Evolutionary conservation across 306 rosid species (phyloP), one percentile per base, ranked within the genome.

Genomic region (Albizia julibrissin): DNA sequence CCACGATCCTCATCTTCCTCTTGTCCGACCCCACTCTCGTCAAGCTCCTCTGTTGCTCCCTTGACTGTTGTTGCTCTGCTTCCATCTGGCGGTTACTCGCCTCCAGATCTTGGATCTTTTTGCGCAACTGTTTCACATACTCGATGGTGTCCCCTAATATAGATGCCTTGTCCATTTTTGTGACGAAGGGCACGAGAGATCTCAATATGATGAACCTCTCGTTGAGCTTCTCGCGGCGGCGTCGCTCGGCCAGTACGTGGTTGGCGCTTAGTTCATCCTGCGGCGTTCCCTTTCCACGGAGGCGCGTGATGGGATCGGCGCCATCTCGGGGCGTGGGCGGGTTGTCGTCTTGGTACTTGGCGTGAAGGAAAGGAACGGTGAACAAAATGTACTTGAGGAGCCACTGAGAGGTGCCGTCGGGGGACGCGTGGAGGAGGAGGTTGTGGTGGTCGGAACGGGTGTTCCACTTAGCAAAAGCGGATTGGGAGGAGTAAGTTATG

Each of bases 111-210:
- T 93, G 92, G 34, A 95, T 87, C 83, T 89, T 92, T 61, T 91
- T 85, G 0, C 92, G 87, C 2, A 95, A 74, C 64, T 93, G 98
- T 71, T 95, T 92, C 42, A 95, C 80, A 42, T 95, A 95, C 82
- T 95, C 98, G n/a, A 95, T 92, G 1, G 99, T 92, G 80, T 95
- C 99, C 0, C 98, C 99, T 39, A 95, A 34, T 44, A 95, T 93
- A 0, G 99, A 95, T 2, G 98, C 97, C 67, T 95, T 91, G 88
- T 95, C 99, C 98, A 93, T 95, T 80, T 92, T 95, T 19, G 99
- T 95, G 26, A 92, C 94, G 49, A 95, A 95, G 0, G 99, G 99
- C 1, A 95, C 97, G 0, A 93, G 76, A 0, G 99, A 95, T 75
- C 99, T 85, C 1, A 95, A 65, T 2, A 95, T 91, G 31, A 95